A percentile compares a stretch with the other conserved stretches of the same genome.
Conservation (phyloP, 768 basidiomycete species). For the Leccinum boreale region DNA sequence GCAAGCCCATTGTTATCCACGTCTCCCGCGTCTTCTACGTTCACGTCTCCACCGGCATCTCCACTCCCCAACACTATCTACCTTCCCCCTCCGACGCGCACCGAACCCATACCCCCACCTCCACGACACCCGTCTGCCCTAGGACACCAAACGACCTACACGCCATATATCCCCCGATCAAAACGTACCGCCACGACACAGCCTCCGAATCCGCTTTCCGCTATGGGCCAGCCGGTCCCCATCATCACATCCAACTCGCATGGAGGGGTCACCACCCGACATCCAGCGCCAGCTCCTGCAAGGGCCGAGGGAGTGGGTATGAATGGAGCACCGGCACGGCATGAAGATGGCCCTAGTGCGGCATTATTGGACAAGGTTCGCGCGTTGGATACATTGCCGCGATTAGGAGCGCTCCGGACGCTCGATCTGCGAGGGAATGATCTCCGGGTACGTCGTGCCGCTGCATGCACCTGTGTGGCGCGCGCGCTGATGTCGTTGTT, state of each 20-base stretch:
- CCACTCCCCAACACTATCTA: conserved; percentile 29
- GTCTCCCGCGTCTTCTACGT: conserved; percentile 13
- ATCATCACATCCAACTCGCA: conserved; percentile 66
- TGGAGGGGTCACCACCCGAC: conserved; percentile 49
- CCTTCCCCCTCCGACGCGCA: conserved; percentile 24
- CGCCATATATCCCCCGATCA: conserved; percentile 71
- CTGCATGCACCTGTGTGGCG: neutral
- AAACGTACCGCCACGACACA: conserved; percentile 37
- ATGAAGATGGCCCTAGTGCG: neutral
- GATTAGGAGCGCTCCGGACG: conserved; percentile 82
- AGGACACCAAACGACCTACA: conserved; percentile 68
- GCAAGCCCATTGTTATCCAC: conserved; percentile 5
- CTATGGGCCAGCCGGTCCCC: conserved; percentile 51
- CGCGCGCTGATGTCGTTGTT: neutral
- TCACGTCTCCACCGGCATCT: conserved; percentile 33
- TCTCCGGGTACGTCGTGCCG: conserved; percentile 61
- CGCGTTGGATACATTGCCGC: conserved; percentile 82
- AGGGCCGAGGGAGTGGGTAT: conserved; percentile 1
- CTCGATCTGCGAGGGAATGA: conserved; percentile 85
- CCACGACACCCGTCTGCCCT: conserved; percentile 49
- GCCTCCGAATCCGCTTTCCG: conserved; percentile 31
- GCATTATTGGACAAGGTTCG: conserved; percentile 85
- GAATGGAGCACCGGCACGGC: conserved; percentile 41
- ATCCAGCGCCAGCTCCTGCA: conserved; percentile 22
- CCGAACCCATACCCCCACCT: conserved; percentile 43